phyloP scores from a whole-genome alignment of 2,329 filamentous ascomycete genomes.

The Curvularia lunata region DNA sequence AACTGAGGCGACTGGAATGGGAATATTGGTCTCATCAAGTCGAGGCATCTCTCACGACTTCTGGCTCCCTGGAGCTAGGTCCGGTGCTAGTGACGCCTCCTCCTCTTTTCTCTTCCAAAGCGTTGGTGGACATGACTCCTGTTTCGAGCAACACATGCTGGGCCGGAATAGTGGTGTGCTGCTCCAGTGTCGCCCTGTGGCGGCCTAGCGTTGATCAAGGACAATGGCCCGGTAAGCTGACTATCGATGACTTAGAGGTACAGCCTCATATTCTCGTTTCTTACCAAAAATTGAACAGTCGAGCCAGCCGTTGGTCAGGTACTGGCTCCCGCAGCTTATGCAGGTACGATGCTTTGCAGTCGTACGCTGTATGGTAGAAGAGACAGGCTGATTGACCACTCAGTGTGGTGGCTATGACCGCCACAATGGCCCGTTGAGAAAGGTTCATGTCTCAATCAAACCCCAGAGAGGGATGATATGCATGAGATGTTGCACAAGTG shows the following conservation, averaged over 20 bases:
- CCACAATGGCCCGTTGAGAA: background rate
- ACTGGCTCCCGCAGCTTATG: conserved; percentile 4
- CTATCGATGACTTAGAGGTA: background rate
- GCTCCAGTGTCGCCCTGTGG: background rate
- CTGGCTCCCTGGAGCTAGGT: background rate
- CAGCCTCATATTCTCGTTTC: background rate
- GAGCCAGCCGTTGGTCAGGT: background rate
- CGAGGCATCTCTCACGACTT: background rate
- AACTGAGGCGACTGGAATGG: background rate
- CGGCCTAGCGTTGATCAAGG: background rate
- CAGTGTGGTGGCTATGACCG: background rate
- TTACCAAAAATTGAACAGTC: background rate
- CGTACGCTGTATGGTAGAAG: background rate
- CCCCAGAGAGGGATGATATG: background rate
- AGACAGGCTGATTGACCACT: conserved; percentile 3
- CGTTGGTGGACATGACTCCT: background rate
- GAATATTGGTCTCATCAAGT: background rate
- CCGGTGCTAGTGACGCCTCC: conserved; percentile 11
- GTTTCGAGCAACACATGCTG: background rate
- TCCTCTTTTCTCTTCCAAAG: conserved; percentile 2
- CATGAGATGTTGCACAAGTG: conserved; percentile 1
- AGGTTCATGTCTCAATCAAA: background rate
- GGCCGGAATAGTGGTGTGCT: background rate
- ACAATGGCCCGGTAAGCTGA: conserved; percentile 1
- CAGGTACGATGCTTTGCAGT: conserved; percentile 10